Percentiles rank a stretch among this genome's conserved stretches.
phyloP scores from a whole-genome alignment of 306 rosid species.

The Cicer pinnatifidum region DNA sequence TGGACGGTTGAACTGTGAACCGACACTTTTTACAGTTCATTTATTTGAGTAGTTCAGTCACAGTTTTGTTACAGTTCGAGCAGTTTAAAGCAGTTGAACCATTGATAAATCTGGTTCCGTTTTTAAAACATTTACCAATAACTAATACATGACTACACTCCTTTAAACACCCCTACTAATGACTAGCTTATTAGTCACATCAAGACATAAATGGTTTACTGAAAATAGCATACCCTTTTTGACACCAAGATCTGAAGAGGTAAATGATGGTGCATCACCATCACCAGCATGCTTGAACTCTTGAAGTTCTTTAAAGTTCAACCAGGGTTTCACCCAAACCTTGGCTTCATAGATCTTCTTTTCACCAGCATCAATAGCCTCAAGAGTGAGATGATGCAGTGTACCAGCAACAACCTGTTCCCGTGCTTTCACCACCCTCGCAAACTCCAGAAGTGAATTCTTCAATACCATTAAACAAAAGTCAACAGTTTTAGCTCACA shows the following conservation, averaged over 20 bases:
- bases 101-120: no score
- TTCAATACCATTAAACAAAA: conserved; percentile 42
- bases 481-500: conserved; percentile 22
- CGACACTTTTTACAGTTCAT: no score
- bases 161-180: conserved; percentile 17
- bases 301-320: conserved; percentile 78
- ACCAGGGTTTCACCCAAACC: conserved; percentile 93
- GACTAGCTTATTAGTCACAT: neutral
- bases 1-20: no score
- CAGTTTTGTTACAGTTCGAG: no score
- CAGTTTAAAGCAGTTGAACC: no score
- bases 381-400: conserved; percentile 71
- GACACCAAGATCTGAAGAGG: conserved; percentile 73
- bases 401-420: conserved; percentile 87
- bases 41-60: no score
- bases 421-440: conserved; percentile 69
- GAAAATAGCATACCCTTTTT: conserved; percentile 55
- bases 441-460: conserved; percentile 73
- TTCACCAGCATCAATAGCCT: conserved; percentile 71
- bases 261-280: conserved; percentile 54
- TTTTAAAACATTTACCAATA: neutral
- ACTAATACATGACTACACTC: neutral
- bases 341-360: conserved; percentile 82
- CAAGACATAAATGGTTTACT: neutral
- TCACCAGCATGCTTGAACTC: conserved; percentile 72